These are phyloP conservation scores for Pestalotiopsis sp. DNA, from an alignment of 2,329 filamentous ascomycete species.

Conservation along the genomic window DNA sequence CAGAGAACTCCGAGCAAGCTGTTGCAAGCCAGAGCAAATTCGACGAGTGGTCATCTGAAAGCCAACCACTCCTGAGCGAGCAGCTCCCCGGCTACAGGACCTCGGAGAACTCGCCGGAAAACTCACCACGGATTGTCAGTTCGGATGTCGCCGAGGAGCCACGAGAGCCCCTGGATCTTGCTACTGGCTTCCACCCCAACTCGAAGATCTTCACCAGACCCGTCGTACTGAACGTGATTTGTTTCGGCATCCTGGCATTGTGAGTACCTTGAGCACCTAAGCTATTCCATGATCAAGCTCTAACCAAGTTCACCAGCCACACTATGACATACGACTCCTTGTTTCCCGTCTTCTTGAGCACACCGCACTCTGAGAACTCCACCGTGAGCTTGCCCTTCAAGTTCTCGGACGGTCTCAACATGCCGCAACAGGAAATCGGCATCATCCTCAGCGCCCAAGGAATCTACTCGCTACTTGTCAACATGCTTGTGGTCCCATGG, in stretches of 20 bases:
- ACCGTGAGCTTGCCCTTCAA: conserved; percentile 73
- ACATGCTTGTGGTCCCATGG: conserved; percentile 81
- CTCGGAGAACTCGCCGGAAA: conserved; percentile 55
- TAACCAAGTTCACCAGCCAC: conserved; percentile 61
- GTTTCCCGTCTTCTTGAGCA: conserved; percentile 82
- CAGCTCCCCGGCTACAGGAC: conserved; percentile 71
- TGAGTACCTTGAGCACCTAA: conserved; percentile 56
- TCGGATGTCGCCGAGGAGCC: conserved; percentile 32
- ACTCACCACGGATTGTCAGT: conserved; percentile 39
- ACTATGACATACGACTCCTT: conserved; percentile 97
- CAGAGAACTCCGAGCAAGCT: conserved; percentile 38
- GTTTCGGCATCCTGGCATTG: conserved; percentile 93
- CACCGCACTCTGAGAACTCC: background rate
- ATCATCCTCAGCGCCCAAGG: conserved; percentile 88
- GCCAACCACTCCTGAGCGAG: conserved; percentile 64
- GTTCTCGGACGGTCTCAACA: conserved; percentile 84
- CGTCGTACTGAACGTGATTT: conserved; percentile 84
- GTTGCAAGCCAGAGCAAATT: background rate
- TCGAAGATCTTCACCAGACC: conserved; percentile 78
- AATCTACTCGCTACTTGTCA: conserved; percentile 84
- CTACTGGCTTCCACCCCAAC: conserved; percentile 26
- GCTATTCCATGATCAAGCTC: background rate
- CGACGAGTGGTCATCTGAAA: conserved; percentile 45
- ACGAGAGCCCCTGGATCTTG: conserved; percentile 41
- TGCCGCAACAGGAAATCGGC: conserved; percentile 83